Base-by-base conservation (phyloP, 83 land plant genomes). In the Picea engelmannii region DNA sequence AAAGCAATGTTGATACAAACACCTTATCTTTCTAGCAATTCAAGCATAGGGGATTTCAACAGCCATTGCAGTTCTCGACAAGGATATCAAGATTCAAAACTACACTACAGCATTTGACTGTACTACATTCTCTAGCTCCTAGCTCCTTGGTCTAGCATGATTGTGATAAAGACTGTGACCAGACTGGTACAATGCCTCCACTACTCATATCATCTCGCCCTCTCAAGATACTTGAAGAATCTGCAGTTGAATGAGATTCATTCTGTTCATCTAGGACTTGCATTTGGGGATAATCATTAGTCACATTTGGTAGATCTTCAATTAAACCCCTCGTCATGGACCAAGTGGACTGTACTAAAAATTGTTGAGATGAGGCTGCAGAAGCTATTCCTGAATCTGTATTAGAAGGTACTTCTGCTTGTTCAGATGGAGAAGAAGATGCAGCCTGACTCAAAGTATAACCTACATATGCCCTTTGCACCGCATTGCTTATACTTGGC, bases 181-280 rank as follows among this genome's bases (percentile, higher is more conserved):
- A 92, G 55, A 90, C 92, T 23, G 94, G 94, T 69, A 92, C 94
- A 47, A 90, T 77, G n/a, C 92, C 94, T 42, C 94, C 88, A 81
- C 86, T 84, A 38, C 91, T 84, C 66, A 47, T 47, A 44, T 73
- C 76, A 73, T 80, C 88, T 81, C 87, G 82, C 58, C 88, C 59
- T 62, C 81, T 79, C 63, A 62, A 79, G 38, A 25, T 81, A 71
- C 88, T 87, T 8, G 92, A 84, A 66, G 91, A 86, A 52, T 92
- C 91, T 74, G 86, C 85, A 1, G 86, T 84, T 18, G 88, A 85
- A 24, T 86, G 85, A 60, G 80, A 84, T n/a, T 73, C 76, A 47
- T 47, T 73, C 24, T 73, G 76, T 8, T 21, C 24, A 73, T 73
- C 76, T 73, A 47, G 13, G 15, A 47, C 58, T 5, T 47, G 76